Conservation (phyloP, 129 eudicot genomes). For the Glebionis coronaria region DNA sequence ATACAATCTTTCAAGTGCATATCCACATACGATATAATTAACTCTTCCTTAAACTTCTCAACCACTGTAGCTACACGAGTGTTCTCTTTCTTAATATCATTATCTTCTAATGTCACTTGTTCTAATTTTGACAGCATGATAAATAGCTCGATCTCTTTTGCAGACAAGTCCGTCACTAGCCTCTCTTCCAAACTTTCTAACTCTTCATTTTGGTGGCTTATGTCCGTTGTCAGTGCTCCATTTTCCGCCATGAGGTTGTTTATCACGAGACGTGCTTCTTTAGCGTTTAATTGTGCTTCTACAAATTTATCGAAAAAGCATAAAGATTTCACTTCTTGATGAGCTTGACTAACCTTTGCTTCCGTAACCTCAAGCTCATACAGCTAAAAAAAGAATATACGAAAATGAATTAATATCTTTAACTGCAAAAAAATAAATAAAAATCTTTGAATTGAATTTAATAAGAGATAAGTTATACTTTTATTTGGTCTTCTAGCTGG, state of each 20-base stretch:
- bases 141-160: conserved; percentile 17
- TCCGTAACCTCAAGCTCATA: conserved; percentile 56
- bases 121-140: neutral
- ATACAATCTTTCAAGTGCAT: conserved; percentile 20
- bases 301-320: conserved; percentile 55
- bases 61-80: conserved; percentile 30
- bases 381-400: conserved; percentile 30
- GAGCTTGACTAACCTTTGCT: conserved; percentile 44
- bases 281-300: conserved; percentile 54
- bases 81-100: conserved; percentile 29
- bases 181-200: conserved; percentile 16
- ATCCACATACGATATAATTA: conserved; percentile 7
- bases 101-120: conserved; percentile 18
- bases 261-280: conserved; percentile 71
- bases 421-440: neutral
- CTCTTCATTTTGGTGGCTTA: neutral
- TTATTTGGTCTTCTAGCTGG: conserved; percentile 49
- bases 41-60: conserved; percentile 16
- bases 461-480: conserved; percentile 41
- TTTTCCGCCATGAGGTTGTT: conserved; percentile 65
- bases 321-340: conserved; percentile 60
- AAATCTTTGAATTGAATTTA: no score
- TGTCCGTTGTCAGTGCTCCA: conserved; percentile 43
- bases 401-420: neutral
- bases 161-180: neutral